phyloP scores from a whole-genome alignment of 768 basidiomycete species.

The Boletus rubescentipes region DNA sequence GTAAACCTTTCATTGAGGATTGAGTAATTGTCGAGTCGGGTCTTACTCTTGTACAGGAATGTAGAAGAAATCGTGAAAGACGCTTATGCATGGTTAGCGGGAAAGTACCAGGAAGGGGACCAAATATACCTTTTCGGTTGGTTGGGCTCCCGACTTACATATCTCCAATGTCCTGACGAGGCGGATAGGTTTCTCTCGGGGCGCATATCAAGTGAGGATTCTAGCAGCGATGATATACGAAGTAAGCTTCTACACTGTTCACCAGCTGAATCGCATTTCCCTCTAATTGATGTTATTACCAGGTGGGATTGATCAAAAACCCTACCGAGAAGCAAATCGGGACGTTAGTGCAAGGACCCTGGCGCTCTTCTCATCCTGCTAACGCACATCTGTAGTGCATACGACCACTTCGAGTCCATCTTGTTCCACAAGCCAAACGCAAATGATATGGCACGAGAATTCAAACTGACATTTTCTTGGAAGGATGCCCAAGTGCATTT shows the following conservation, averaged over 20 bases:
- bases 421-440: conserved; percentile 19
- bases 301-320: conserved; percentile 35
- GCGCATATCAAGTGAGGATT: conserved; percentile 10
- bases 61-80: conserved; percentile 8
- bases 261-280: not conserved
- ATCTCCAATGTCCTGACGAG: not conserved
- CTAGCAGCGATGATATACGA: conserved; percentile 7
- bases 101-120: conserved; percentile 7
- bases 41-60: not conserved
- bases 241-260: not conserved
- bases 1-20: not conserved
- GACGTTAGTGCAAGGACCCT: conserved; percentile 14
- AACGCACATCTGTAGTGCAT: not conserved
- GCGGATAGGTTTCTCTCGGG: conserved; percentile 1
- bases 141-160: not conserved
- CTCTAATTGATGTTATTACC: not conserved
- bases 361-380: not conserved
- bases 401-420: conserved; percentile 7
- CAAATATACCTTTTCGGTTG: conserved; percentile 9
- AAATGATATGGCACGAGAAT: conserved; percentile 23
- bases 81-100: conserved; percentile 4
- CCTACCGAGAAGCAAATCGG: conserved; percentile 34
- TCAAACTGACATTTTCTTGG: conserved; percentile 48
- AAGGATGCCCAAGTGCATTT: conserved; percentile 47
- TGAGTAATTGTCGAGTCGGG: not conserved